Base-by-base conservation (phyloP, 306 rosid species). In the Abrus pulchellus region DNA sequence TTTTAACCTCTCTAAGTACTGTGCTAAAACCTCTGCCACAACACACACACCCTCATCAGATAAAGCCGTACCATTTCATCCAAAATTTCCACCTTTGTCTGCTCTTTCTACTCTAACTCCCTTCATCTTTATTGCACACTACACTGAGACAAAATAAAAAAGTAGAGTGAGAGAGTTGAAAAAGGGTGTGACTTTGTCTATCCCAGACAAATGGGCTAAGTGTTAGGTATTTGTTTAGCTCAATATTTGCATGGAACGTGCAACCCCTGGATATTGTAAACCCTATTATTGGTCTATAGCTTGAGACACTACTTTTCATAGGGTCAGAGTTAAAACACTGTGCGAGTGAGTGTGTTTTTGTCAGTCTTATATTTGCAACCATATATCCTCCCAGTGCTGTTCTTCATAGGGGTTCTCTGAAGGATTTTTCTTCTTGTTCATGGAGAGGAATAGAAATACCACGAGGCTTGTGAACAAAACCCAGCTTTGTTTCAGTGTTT, bases 371-470 rank as follows among this genome's bases (percentile, higher is more conserved):
- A 76, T 72, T 81, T 70, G 36, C 63, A 77, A 68, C 57, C 75
- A 57, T 36, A 36, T 36, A 36, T 77, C 43, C 32, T 77, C 43
- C 32, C 27, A 68, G 62, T 69, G 62, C 56, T 80, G 62, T 28
- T 20, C 41, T 59, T 63, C 9, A 40, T 57, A 49, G 71, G 70
- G 52, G 32, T 70, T 48, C 43, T 59, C 65, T 55, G 83, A 80
- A 53, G 54, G 29, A 40, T 13, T 69, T 66, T 33, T 44, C 43
- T 53, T 57, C 59, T 77, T 86, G 70, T 85, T 83, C 82, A 94
- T 94, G 98, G 98, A 91, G 93, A 85, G 85, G 84, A 89, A 85
- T 79, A 80, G 84, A 76, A 80, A 74, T 9, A 83, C 84, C 85
- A n/a, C 57, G 27, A 68, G 81, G 75, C 69, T 76, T 56, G 27